Percentiles rank a stretch among this genome's conserved stretches.
Evolutionary conservation across 305 asterid species (phyloP).

Genomic region (Plantago rigida): DNA sequence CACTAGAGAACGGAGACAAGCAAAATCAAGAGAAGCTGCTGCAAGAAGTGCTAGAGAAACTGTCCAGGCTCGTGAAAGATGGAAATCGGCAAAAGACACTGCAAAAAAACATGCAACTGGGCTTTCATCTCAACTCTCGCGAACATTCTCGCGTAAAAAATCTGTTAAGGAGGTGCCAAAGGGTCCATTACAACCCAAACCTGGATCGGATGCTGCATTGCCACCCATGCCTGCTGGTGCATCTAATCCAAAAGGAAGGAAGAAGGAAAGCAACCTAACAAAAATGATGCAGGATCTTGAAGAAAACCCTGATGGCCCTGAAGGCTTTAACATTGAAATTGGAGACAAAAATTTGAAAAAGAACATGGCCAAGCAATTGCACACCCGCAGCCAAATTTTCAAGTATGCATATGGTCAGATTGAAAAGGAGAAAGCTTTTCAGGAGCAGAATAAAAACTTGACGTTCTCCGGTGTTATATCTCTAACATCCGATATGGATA

Average conservation of each 20-base stretch:
- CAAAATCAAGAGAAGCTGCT: conserved; percentile 70
- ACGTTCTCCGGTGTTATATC: conserved; percentile 71
- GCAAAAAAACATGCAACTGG: conserved; percentile 51
- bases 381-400: conserved; percentile 73
- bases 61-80: conserved; percentile 54
- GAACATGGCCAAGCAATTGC: conserved; percentile 44
- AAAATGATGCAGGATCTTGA: conserved; percentile 65
- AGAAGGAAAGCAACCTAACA: conserved; percentile 50
- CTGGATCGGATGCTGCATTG: conserved; percentile 47
- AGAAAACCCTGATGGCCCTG: conserved; percentile 54
- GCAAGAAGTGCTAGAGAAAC: conserved; percentile 70
- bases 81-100: conserved; percentile 69
- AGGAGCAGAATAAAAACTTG: conserved; percentile 54
- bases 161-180: conserved; percentile 34
- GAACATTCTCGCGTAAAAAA: conserved; percentile 69
- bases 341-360: conserved; percentile 60
- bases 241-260: conserved; percentile 39
- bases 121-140: conserved; percentile 45
- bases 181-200: conserved; percentile 36
- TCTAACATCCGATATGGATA: conserved; percentile 50
- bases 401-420: conserved; percentile 72
- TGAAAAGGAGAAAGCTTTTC: conserved; percentile 67
- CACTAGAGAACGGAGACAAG: conserved; percentile 52
- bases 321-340: conserved; percentile 55
- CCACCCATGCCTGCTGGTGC: conserved; percentile 39